These are phyloP conservation scores for Hypoxylon subgilvum DNA, from an alignment of 495 filamentous ascomycete species.

Conservation along the genomic window DNA sequence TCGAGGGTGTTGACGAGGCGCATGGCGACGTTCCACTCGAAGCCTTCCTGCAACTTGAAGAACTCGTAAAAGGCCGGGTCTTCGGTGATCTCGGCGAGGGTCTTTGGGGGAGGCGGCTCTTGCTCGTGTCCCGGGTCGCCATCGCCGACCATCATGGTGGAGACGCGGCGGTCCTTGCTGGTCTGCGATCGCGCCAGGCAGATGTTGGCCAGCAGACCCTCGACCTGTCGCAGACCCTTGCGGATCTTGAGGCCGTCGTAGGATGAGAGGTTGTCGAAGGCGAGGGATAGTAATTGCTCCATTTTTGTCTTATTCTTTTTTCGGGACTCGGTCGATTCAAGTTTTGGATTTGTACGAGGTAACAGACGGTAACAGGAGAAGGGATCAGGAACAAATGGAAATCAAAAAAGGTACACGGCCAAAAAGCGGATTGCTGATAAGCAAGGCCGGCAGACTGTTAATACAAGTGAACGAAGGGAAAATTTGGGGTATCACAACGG, in stretches of 20 bases:
- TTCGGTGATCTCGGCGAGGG: slow-evolving; percentile 69
- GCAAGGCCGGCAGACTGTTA: slow-evolving; percentile 38
- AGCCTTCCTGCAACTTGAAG: slow-evolving; percentile 93
- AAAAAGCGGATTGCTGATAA: slow-evolving; percentile 5
- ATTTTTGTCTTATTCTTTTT: slow-evolving; percentile 53
- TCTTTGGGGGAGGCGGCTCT: slow-evolving; percentile 58
- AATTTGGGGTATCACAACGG: slow-evolving; percentile 25
- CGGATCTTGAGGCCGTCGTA: slow-evolving; percentile 86
- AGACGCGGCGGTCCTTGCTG: slow-evolving; percentile 80
- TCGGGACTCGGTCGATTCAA: neutral
- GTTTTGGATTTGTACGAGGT: too few relatives aligned
- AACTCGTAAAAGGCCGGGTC: slow-evolving; percentile 96
- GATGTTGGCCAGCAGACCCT: slow-evolving; percentile 94
- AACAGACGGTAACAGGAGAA: too few relatives aligned
- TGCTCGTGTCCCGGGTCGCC: slow-evolving; percentile 66
- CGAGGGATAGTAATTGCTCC: slow-evolving; percentile 89
- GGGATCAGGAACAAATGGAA: slow-evolving; percentile 14
- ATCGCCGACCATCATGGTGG: slow-evolving; percentile 69
- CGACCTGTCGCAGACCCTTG: slow-evolving; percentile 93
- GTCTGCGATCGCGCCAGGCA: slow-evolving; percentile 74
- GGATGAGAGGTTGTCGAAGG: slow-evolving; percentile 95
- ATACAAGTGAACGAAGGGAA: slow-evolving; percentile 45
- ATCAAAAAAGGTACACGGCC: slow-evolving; percentile 30
- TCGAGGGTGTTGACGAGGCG: slow-evolving; percentile 87
- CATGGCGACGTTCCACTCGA: slow-evolving; percentile 96